A percentile compares a stretch with the other conserved stretches of the same genome.
phyloP scores from a whole-genome alignment of 305 asterid genomes.

The Fraxinus baroniana region DNA sequence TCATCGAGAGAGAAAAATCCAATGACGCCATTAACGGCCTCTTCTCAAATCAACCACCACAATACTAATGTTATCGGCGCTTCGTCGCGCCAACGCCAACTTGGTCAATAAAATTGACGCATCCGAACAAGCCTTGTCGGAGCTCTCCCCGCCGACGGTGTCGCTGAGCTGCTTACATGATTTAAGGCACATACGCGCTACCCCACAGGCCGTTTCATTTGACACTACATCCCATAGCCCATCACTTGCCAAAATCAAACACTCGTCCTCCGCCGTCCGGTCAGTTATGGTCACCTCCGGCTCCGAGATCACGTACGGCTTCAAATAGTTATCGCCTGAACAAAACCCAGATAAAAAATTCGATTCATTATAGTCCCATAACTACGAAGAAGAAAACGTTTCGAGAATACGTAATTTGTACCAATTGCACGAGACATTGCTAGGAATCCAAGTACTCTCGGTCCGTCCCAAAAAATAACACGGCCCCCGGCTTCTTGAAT shows the following conservation, averaged over 20 bases:
- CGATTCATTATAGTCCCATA: neutral
- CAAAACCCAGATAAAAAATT: neutral
- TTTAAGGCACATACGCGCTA: slow-evolving; percentile 77
- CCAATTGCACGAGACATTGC: slow-evolving; percentile 97
- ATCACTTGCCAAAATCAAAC: slow-evolving; percentile 70
- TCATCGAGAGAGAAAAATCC: no score
- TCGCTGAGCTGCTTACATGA: slow-evolving; percentile 44
- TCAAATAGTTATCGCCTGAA: slow-evolving; percentile 77
- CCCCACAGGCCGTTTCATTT: slow-evolving; percentile 81
- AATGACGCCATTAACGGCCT: neutral
- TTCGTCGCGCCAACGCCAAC: slow-evolving; percentile 82
- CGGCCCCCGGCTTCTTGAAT: slow-evolving; percentile 88
- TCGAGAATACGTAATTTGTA: slow-evolving; percentile 2
- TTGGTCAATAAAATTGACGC: slow-evolving; percentile 81
- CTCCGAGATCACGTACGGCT: slow-evolving; percentile 76
- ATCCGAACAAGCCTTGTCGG: slow-evolving; percentile 75
- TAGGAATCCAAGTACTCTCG: slow-evolving; percentile 77
- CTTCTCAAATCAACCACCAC: slow-evolving; percentile 78
- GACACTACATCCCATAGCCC: slow-evolving; percentile 94
- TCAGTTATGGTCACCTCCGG: slow-evolving; percentile 78
- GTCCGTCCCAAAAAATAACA: slow-evolving; percentile 85
- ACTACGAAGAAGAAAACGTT: neutral
- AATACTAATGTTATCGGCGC: slow-evolving; percentile 77
- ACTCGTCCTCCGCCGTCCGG: slow-evolving; percentile 64
- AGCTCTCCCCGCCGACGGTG: slow-evolving; percentile 43